A percentile compares a stretch with the other conserved stretches of the same genome.
Evolutionary conservation across 2,329 filamentous ascomycete species (phyloP).

Genomic region (Aciculosporium take): DNA sequence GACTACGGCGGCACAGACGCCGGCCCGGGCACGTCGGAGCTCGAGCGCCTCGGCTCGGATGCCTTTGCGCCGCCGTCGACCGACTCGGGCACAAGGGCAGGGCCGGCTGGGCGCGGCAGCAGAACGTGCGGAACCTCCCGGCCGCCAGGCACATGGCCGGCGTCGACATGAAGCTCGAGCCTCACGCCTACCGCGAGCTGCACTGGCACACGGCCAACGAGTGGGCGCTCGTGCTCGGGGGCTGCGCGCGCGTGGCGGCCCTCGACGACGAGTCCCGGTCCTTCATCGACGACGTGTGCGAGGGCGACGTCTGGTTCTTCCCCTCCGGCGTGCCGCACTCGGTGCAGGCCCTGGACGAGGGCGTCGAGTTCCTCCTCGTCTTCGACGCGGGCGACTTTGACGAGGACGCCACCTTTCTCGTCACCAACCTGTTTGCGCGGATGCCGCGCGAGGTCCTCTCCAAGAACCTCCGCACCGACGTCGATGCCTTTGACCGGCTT

Average conservation of each 20-base stretch:
- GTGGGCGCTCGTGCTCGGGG: slow-evolving; percentile 39
- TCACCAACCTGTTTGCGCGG: slow-evolving; percentile 36
- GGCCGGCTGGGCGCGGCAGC: slow-evolving; percentile 40
- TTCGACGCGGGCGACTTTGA: slow-evolving; percentile 45
- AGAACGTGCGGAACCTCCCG: slow-evolving; percentile 37
- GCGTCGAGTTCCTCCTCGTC: slow-evolving; percentile 44
- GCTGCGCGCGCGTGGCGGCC: slow-evolving; percentile 35
- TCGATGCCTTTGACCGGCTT: slow-evolving; percentile 32
- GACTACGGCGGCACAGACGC: slow-evolving; percentile 33
- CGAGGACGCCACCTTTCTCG: slow-evolving; percentile 45
- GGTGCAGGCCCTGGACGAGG: slow-evolving; percentile 39
- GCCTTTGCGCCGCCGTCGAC: slow-evolving; percentile 38
- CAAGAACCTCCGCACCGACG: slow-evolving; percentile 37
- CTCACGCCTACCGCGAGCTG: slow-evolving; percentile 45
- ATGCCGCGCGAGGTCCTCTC: slow-evolving; percentile 38
- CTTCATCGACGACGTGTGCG: slow-evolving; percentile 31
- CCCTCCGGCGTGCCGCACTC: slow-evolving; percentile 34
- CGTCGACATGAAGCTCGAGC: slow-evolving; percentile 44
- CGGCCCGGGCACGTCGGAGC: slow-evolving; percentile 33
- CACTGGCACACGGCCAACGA: slow-evolving; percentile 46
- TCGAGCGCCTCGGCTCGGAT: slow-evolving; percentile 41
- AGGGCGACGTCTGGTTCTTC: slow-evolving; percentile 25
- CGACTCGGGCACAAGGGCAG: slow-evolving; percentile 29
- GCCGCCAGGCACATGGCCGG: slow-evolving; percentile 37
- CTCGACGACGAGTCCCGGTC: slow-evolving; percentile 36